Base-by-base conservation (phyloP, 305 asterid genomes). In the Ilex paraguariensis region DNA sequence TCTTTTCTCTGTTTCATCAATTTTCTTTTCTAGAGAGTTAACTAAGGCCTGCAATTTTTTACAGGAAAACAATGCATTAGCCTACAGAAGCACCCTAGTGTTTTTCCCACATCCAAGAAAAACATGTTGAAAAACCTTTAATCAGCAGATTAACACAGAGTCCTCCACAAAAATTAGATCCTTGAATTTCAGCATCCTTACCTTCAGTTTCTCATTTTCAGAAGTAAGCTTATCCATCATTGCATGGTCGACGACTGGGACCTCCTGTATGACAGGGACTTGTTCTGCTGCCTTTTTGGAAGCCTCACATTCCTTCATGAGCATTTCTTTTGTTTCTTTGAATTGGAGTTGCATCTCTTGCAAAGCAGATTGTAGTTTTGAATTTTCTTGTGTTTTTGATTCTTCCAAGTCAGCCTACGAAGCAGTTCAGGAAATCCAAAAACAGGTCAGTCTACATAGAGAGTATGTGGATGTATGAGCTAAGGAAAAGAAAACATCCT, bases 161-260 rank as follows among this genome's bases (percentile, higher is more conserved):
- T 9, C 12, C 16, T 5, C 31, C 28, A 10, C 7, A 56, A 56
- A 56, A 31, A 13, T 31, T 36, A 32, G 16, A 36, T 57, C 33
- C 31, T 46, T 12, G 57, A 53, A 66, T 56, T 28, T 40, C 13
- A 57, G 59, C 62, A 51, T 39, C 57, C 74, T 62, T 69, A 87
- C 99, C 91, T 87, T 91, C 55, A 94, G 98, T 56, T 81, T 84
- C 72, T 84, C 90, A 69, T 88, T 94, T 85, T 94, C 99, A 65
- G 81, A 78, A 67, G 75, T 70, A 75, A 91, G 87, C 74, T 80
- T 85, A 68, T 82, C 76, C 86, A 75, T 88, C 79, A 81, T 31
- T 64, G 81, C 97, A 79, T 94, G 88, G 78, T 94, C 96, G 67
- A 94, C 74, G 54, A 94, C 94, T 0, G 98, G 99, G 70, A 94